These are phyloP conservation scores for Sapria himalayana DNA, from an alignment of 345 rosid species.

Conservation along the genomic window DNA sequence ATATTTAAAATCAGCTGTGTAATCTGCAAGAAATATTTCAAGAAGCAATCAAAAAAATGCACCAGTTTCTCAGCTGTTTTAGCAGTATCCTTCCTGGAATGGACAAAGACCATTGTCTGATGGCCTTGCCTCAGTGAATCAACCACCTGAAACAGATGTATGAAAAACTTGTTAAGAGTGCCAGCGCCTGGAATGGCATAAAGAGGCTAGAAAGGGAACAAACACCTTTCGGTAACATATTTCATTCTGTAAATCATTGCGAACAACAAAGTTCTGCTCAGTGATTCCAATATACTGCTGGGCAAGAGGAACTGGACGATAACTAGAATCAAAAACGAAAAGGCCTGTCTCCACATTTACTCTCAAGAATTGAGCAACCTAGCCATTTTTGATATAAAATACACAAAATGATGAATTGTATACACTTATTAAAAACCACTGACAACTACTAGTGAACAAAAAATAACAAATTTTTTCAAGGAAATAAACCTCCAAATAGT, in stretches of 20 bases:
- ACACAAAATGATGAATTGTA: constrained; percentile 1
- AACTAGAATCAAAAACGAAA: constrained; percentile 90
- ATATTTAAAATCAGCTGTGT: no score
- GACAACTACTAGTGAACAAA: no score
- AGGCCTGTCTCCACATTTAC: constrained; percentile 83
- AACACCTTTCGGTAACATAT: constrained; percentile 85
- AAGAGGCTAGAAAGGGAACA: no score
- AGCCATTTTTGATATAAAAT: constrained; percentile 6
- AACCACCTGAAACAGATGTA: constrained; percentile 33
- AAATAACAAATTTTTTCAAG: constrained; percentile 2
- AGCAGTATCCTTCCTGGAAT: constrained; percentile 88
- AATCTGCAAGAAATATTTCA: no score
- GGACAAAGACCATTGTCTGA: constrained; percentile 95
- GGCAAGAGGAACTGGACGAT: constrained; percentile 95
- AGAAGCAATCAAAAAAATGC: constrained; percentile 8
- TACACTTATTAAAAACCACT: no score
- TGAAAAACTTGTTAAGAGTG: no score
- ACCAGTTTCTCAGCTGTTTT: constrained; percentile 92
- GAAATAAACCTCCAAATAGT: constrained; percentile 56
- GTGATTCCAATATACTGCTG: constrained; percentile 94
- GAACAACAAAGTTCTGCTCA: constrained; percentile 73
- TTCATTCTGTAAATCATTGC: constrained; percentile 66
- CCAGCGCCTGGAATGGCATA: no score
- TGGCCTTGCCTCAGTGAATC: constrained; percentile 82
- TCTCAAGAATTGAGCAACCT: constrained; percentile 96